Base-by-base conservation (phyloP, 495 filamentous ascomycete species). In the Trichoderma asperelloides region DNA sequence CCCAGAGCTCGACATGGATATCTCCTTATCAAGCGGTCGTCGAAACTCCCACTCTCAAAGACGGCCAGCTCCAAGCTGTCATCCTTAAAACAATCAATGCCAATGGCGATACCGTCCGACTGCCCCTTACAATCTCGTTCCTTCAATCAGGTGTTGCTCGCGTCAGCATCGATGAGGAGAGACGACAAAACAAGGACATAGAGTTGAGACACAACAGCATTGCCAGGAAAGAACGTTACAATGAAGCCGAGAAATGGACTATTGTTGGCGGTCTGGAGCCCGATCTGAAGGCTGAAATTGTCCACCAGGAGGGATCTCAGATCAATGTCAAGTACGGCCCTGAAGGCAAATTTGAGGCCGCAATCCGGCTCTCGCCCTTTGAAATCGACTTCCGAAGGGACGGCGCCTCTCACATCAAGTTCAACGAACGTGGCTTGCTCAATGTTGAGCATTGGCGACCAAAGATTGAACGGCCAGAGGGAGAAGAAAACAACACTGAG, bases 371-470 rank as follows among this genome's bases (percentile, higher is more conserved):
- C 73, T 78, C 85, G 0, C 95, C 95, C 0, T 97, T 98, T 71
- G 82, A 81, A 12, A 82, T 96, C 64, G 87, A 95, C 21, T 98
- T 98, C 75, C 86, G 91, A 73, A 82, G 93, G 47, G 90, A 93
- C 69, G 91, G 88, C 18, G 78, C 86, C 69, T 88, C 87, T n/a
- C 91, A 98, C 64, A 84, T 97, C 67, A 89, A 89, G 70, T 80
- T 98, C 71, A 98, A 98, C 75, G 87, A 93, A 69, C 86, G 89
- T 16, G 94, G 93, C 7, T 76, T 95, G 67, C 72, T 98, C 77
- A 98, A 97, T 70, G 74, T 98, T 72, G 95, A 98, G 75, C 96
- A 98, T 74, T 98, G 95, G 95, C 84, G 95, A 68, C 84, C 89
- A 8, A 97, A 96, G 84, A 79, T 90, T 8, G 94, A 97, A 64